Conservation (phyloP, 768 basidiomycete species). For the Rubroboletus pulcherrimus region DNA sequence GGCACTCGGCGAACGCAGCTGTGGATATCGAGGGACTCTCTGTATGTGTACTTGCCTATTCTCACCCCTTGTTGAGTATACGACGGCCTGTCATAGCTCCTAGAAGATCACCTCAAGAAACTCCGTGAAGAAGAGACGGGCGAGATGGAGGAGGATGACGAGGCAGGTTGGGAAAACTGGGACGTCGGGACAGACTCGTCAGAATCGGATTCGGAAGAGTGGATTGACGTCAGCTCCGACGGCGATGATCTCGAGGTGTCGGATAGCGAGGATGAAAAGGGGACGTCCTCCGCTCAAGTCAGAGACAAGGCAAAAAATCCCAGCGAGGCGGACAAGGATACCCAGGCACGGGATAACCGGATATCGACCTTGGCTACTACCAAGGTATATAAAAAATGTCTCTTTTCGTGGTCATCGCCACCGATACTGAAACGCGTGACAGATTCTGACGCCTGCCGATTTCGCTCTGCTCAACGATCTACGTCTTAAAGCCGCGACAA, state of each 20-base stretch:
- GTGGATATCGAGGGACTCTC: slow-evolving; percentile 88
- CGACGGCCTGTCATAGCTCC: slow-evolving; percentile 46
- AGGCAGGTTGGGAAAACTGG: slow-evolving; percentile 85
- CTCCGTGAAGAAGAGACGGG: slow-evolving; percentile 58
- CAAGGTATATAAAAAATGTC: slow-evolving; percentile 45
- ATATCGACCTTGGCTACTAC: slow-evolving; percentile 74
- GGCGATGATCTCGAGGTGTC: slow-evolving; percentile 67
- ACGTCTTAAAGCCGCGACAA: slow-evolving; percentile 70
- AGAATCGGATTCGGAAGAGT: slow-evolving; percentile 59
- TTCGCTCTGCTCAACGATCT: slow-evolving; percentile 90
- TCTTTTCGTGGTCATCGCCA: not conserved
- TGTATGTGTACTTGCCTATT: slow-evolving; percentile 42
- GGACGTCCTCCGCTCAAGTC: slow-evolving; percentile 4
- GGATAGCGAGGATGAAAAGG: slow-evolving; percentile 78
- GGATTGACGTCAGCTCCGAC: slow-evolving; percentile 78
- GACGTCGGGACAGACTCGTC: slow-evolving; percentile 73
- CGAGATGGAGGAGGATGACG: slow-evolving; percentile 60
- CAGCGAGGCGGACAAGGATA: slow-evolving; percentile 11
- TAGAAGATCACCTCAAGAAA: slow-evolving; percentile 81
- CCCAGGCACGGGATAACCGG: slow-evolving; percentile 33
- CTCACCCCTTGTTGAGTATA: not conserved
- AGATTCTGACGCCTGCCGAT: slow-evolving; percentile 98
- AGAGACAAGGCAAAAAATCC: slow-evolving; percentile 4
- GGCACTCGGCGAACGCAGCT: slow-evolving; percentile 69
- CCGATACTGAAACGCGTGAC: not conserved